These are phyloP conservation scores for Tritrichomonas foetus DNA, from an alignment of 208 protist species.

Conservation along the genomic window DNA sequence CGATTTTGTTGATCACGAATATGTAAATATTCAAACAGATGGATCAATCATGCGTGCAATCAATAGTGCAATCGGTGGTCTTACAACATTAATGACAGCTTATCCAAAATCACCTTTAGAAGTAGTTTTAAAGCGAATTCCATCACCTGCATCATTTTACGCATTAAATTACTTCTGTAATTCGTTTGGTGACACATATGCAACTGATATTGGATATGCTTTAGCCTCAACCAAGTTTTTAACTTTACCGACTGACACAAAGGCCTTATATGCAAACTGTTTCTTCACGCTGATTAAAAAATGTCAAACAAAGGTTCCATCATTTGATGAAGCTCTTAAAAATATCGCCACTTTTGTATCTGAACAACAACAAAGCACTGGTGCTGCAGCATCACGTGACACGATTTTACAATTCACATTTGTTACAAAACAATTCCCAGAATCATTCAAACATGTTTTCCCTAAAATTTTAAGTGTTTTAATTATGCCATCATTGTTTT, in stretches of 20 bases:
- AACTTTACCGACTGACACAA: not conserved
- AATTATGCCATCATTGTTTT: not conserved
- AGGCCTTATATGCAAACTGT: not conserved
- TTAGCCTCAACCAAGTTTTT: not conserved
- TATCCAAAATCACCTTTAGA: not conserved
- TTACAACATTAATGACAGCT: not conserved
- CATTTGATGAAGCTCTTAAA: not conserved
- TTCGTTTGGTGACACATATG: not conserved
- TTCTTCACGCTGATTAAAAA: not conserved
- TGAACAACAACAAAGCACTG: not conserved
- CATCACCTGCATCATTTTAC: not conserved
- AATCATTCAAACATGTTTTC: not conserved
- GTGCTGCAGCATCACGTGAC: not conserved
- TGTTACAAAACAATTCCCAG: not conserved
- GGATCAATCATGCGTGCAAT: not conserved
- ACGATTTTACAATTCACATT: not conserved
- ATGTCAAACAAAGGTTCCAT: not conserved
- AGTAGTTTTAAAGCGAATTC: not conserved
- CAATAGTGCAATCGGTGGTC: not conserved
- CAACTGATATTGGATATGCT: not conserved
- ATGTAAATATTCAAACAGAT: not conserved
- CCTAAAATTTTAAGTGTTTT: not conserved
- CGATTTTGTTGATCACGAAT: not conserved
- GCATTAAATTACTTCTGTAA: not conserved
- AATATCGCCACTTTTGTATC: not conserved